Evolutionary conservation across 176 grass and related monocot species (phyloP).

Genomic region (Avena sativa): DNA sequence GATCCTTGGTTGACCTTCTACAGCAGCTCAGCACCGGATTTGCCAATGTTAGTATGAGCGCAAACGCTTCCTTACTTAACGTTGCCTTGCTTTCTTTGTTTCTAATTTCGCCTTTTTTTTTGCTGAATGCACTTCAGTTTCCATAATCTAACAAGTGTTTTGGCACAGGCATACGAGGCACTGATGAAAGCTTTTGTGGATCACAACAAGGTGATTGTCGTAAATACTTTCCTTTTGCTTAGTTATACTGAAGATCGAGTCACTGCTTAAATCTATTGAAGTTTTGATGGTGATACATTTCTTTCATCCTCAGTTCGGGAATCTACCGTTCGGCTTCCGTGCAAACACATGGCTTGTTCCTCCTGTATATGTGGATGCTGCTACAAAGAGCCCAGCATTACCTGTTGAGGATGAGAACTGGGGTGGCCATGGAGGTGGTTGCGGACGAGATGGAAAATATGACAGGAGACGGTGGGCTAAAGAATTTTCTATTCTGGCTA

Average conservation of each 20-base stretch:
- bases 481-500: conserved; percentile 81
- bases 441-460: conserved; percentile 67
- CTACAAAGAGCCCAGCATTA: conserved; percentile 58
- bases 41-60: conserved; percentile 70
- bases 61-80: background rate
- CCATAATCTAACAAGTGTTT: conserved; percentile 11
- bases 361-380: conserved; percentile 68
- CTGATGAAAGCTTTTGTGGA: conserved; percentile 96
- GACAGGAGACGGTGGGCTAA: conserved; percentile 70
- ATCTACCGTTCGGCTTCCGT: conserved; percentile 96
- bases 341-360: conserved; percentile 98
- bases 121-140: background rate
- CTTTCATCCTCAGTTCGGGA: conserved; percentile 78
- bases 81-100: background rate
- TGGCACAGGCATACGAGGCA: conserved; percentile 67
- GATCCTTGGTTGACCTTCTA: conserved; percentile 83
- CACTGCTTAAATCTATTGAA: background rate
- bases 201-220: conserved; percentile 76
- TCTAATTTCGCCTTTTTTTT: conserved; percentile 3
- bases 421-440: conserved; percentile 81
- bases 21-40: conserved; percentile 94
- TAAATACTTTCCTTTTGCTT: conserved; percentile 37
- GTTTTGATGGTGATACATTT: conserved; percentile 30
- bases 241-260: conserved; percentile 2
- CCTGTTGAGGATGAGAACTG: conserved; percentile 87